Evolutionary conservation across 116 monocot species (phyloP), one percentile per base, ranked within the genome.

Genomic region (Phalaenopsis hybrid): DNA sequence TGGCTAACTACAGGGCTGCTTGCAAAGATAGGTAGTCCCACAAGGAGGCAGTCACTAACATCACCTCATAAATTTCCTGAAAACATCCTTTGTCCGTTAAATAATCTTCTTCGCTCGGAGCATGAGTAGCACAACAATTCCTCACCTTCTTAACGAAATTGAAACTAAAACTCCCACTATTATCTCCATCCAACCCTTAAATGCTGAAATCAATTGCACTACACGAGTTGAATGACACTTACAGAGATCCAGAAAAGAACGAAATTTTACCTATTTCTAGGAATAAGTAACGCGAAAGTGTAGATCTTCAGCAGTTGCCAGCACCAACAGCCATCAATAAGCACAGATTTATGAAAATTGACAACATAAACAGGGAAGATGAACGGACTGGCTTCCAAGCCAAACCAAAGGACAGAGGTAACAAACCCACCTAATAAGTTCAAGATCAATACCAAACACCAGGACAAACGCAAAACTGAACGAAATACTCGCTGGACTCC

Each of bases 291-390:
- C 5, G 15, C 12, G 72, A 72, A 72, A 34, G 31, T 72, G 13
- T 15, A 37, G 72, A 72, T 37, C 37, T 72, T 72, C 37, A 72
- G 72, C 72, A 72, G 72, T 72, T 37, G 34, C 72, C 15, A 72
- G 72, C 72, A 2, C 72, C 31, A 37, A 72, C 37, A 72, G 72
- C 12, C 13, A 72, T 13, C 72, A 72, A 37, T 16, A 72, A 33
- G 33, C 25, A 37, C 31, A 72, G 1, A 37, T 8, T 1, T 23
- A 63, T 25, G 5, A 63, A 21, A 63, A 59, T 59, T 72, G 72
- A 37, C 37, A 21, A 72, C 34, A 13, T 12, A 41, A 72, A 41
- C 16, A 34, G 31, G 0, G 13, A 7, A 41, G 0, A 72, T 13
- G 37, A 37, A 37, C n/a, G 72, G 7, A 34, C 41, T 37, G 72